phyloP scores from a whole-genome alignment of 192 early-diverging fungal species.

The Backusella liffmaniae region DNA sequence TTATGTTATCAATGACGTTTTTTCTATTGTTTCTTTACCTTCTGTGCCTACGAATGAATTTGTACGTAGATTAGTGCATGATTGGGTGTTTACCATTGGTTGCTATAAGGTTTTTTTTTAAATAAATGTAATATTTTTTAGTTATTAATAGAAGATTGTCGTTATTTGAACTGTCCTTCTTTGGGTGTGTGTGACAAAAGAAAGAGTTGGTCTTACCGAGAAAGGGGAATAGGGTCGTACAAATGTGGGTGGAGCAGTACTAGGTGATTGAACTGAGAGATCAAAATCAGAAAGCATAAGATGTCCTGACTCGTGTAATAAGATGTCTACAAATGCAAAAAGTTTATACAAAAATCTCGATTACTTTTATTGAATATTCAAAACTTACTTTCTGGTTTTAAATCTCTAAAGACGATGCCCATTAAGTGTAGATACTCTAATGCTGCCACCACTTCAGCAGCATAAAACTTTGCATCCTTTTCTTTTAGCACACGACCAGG shows the following conservation, averaged over 20 bases:
- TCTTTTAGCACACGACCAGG: constrained; percentile 87
- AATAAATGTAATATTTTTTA: background rate
- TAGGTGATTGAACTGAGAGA: constrained; percentile 89
- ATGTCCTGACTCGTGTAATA: constrained; percentile 91
- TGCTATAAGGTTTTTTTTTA: background rate
- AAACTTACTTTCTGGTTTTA: constrained; percentile 92
- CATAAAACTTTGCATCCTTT: constrained; percentile 93
- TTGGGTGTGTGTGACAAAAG: background rate
- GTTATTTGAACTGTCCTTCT: background rate
- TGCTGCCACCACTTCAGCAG: constrained; percentile 93
- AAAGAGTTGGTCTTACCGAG: constrained; percentile 37
- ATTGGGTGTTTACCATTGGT: constrained; percentile 7
- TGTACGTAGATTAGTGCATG: constrained; percentile 2
- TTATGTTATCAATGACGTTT: constrained; percentile 79
- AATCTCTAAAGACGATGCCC: constrained; percentile 95
- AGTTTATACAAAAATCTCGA: no score
- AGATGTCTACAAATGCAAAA: constrained; percentile 54
- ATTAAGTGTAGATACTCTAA: constrained; percentile 95
- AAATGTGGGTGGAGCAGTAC: constrained; percentile 67
- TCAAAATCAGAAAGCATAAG: constrained; percentile 99
- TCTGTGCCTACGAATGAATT: background rate
- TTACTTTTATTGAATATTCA: no score
- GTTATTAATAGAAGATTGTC: background rate
- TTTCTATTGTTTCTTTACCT: constrained; percentile 58
- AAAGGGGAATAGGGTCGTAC: constrained; percentile 60